Conservation (phyloP, 768 basidiomycete species). For the Hericium coralloides region DNA sequence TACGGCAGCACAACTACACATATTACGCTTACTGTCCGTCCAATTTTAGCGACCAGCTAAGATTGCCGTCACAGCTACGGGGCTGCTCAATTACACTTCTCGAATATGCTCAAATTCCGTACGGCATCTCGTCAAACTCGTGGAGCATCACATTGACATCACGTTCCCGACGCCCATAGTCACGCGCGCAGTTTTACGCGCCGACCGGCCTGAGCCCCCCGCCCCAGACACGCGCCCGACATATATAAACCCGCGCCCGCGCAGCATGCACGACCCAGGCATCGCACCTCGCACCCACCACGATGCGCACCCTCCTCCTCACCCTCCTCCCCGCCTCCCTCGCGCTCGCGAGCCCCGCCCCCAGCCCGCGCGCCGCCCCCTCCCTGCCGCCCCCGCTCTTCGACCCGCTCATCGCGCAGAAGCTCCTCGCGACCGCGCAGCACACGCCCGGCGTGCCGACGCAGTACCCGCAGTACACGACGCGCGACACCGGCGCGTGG, state of each 20-base stretch:
- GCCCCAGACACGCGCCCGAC: too few species aligned
- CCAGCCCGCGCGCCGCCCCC: neutral
- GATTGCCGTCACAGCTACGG: too few species aligned
- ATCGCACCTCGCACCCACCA: neutral
- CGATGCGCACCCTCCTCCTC: neutral
- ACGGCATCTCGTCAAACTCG: too few species aligned
- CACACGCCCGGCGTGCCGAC: conserved; percentile 30
- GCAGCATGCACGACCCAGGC: neutral
- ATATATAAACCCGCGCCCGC: too few species aligned
- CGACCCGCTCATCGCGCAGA: conserved; percentile 48
- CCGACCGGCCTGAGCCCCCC: too few species aligned
- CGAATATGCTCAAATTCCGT: too few species aligned
- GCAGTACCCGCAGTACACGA: conserved; percentile 54
- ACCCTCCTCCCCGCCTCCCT: neutral
- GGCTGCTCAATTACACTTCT: too few species aligned
- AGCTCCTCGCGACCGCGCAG: conserved; percentile 48
- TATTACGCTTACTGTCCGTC: too few species aligned
- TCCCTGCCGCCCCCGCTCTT: conserved; percentile 35
- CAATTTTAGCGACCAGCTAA: too few species aligned
- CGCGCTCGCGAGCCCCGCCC: neutral
- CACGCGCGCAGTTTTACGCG: too few species aligned
- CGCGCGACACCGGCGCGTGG: conserved; percentile 41
- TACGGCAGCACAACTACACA: too few species aligned
- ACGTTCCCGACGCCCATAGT: neutral
- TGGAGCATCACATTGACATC: too few species aligned